phyloP scores from a whole-genome alignment of 2,329 filamentous ascomycete species.

The Monosporascus sp. region DNA sequence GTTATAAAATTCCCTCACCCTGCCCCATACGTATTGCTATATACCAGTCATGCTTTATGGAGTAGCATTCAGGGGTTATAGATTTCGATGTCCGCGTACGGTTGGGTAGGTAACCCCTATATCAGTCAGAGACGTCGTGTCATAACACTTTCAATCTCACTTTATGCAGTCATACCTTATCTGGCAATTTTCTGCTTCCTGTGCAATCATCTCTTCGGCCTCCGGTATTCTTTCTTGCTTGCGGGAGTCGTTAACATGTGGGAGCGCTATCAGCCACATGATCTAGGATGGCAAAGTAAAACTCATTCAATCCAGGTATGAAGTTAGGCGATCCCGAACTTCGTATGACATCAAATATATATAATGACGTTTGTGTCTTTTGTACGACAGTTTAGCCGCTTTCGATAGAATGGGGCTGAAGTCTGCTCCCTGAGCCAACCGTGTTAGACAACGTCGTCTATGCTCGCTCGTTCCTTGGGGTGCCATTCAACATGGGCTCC shows the following conservation, averaged over 20 bases:
- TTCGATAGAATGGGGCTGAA: no score
- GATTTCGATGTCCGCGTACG: neutral
- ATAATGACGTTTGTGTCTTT: no score
- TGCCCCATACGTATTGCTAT: neutral
- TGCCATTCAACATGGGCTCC: neutral
- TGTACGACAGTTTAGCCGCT: no score
- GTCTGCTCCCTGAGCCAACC: no score
- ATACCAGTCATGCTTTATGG: neutral
- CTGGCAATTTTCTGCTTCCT: neutral
- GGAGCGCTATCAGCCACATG: no score
- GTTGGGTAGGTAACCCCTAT: neutral
- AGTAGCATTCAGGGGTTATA: neutral
- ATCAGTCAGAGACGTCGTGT: neutral
- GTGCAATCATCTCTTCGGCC: neutral
- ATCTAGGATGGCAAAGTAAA: no score
- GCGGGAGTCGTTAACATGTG: no score
- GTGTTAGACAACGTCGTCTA: no score
- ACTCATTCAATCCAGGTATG: no score
- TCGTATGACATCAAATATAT: no score
- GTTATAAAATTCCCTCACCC: neutral
- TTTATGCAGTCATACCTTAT: neutral
- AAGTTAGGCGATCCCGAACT: no score
- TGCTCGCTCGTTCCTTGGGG: neutral
- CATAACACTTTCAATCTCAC: neutral
- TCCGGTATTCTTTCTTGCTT: no score